Base-by-base conservation (phyloP, 164 flowering plant genomes). In the Stephania cephalantha region DNA sequence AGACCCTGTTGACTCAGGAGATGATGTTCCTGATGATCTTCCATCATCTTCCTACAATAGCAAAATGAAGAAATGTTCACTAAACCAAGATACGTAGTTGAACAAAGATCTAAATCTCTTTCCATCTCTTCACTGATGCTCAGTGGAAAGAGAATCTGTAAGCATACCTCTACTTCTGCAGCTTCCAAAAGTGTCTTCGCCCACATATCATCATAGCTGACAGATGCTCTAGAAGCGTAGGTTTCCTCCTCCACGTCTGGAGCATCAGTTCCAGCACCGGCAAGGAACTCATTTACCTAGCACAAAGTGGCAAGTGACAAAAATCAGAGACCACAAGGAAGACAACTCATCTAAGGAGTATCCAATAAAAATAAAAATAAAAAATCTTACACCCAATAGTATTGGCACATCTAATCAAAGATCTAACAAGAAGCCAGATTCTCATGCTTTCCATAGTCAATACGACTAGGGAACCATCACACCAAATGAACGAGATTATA, bases 121-220 rank as follows among this genome's bases (percentile, higher is more conserved):
- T 71, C 22, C 55, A 69, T 45, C 71, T 35, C 45, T 22, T 61
- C 61, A 35, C 55, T 42, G 71, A 44, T 31, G 44, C 25, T 20
- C 29, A 68, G 64, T 52, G 68, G 30, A 52, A 77, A 48, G 52
- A 71, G 67, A 77, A 64, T 69, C 12, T 58, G 46, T 55, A 65
- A 22, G 30, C 72, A 64, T 84, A 93, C 99, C 91, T 91, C 99
- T 58, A 81, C 25, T 82, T 95, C 99, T 46, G 91, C 72, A 67
- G 93, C 79, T 85, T 95, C 99, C 71, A 95, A 69, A 74, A 95
- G 92, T 35, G 97, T 92, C 87, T 93, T 95, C 42, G 99, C 99
- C 99, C 99, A 95, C 95, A 95, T 85, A 81, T 95, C 99, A 77
- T 95, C 99, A 87, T 95, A 95, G 80, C 95, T 87, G 79, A 92